A percentile compares a stretch with the other conserved stretches of the same genome.
phyloP scores from a whole-genome alignment of 2,329 filamentous ascomycete species.

The Albophoma yamanashiensis region DNA sequence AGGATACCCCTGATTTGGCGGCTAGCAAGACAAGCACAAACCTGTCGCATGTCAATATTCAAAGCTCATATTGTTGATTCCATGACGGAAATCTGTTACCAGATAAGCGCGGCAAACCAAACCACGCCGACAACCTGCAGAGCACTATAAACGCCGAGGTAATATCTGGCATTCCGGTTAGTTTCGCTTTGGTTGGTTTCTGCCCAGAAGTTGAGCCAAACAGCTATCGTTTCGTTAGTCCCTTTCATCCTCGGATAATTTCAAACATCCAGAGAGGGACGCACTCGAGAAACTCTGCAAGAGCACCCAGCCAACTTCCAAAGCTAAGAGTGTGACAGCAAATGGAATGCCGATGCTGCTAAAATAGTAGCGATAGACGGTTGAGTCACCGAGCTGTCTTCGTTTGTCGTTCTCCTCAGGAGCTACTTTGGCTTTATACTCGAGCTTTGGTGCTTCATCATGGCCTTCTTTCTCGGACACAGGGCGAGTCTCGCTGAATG shows the following conservation, averaged over 20 bases:
- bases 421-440: not conserved
- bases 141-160: conserved; percentile 14
- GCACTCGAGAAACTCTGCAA: conserved; percentile 17
- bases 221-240: conserved; percentile 6
- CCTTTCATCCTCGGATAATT: not conserved
- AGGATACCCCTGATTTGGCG: conserved; percentile 13
- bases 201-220: conserved; percentile 21
- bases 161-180: conserved; percentile 5
- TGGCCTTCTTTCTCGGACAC: not conserved
- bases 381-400: conserved; percentile 16
- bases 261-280: not conserved
- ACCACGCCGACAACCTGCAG: conserved; percentile 11
- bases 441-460: not conserved
- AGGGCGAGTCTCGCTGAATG: not conserved
- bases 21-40: conserved; percentile 17
- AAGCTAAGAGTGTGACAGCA: conserved; percentile 11
- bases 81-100: conserved; percentile 1
- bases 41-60: conserved; percentile 1
- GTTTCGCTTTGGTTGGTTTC: conserved; percentile 7
- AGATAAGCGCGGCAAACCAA: conserved; percentile 12
- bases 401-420: conserved; percentile 9
- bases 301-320: conserved; percentile 7
- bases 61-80: conserved; percentile 3
- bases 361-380: conserved; percentile 18
- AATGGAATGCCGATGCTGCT: conserved; percentile 15